A percentile compares a stretch with the other conserved stretches of the same genome.
Conservation (phyloP, 495 filamentous ascomycete species). For the Pyrenula aspistea region DNA sequence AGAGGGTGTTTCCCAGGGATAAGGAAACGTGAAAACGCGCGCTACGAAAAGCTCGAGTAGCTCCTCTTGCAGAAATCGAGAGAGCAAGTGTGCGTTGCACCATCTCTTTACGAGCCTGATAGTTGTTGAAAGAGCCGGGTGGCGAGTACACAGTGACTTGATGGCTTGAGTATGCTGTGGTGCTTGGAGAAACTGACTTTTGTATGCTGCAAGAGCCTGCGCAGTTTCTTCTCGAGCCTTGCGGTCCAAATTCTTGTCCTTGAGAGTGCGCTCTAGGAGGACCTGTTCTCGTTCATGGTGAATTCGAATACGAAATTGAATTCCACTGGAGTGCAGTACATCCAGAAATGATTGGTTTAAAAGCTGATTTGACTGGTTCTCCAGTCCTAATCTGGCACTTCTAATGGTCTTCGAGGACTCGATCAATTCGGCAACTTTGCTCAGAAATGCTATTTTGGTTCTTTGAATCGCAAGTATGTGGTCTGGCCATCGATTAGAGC, state of each 20-base stretch:
- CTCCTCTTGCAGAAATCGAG: constrained; percentile 61
- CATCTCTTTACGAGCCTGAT: constrained; percentile 84
- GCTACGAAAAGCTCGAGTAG: constrained; percentile 70
- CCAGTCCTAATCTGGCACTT: constrained; percentile 60
- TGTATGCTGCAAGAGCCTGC: constrained; percentile 55
- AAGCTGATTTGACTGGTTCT: constrained; percentile 52
- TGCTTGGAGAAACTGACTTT: constrained; percentile 53
- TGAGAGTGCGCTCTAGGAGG: constrained; percentile 65
- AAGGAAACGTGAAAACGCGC: constrained; percentile 65
- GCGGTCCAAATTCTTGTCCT: constrained; percentile 52
- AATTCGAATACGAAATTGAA: constrained; percentile 42
- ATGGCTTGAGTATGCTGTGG: constrained; percentile 75
- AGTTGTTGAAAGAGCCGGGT: constrained; percentile 68
- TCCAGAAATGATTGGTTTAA: constrained; percentile 80
- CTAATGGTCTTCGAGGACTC: constrained; percentile 37
- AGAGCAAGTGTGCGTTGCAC: constrained; percentile 75
- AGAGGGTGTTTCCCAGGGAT: constrained; percentile 69
- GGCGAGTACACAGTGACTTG: constrained; percentile 64
- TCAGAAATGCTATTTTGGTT: constrained; percentile 83
- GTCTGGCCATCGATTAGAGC: constrained; percentile 88
- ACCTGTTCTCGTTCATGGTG: constrained; percentile 74
- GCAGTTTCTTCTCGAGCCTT: constrained; percentile 52
- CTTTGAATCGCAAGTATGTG: constrained; percentile 80
- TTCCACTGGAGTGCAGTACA: constrained; percentile 55
- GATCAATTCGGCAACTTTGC: constrained; percentile 66